Percentiles rank a stretch among this genome's conserved stretches.
phyloP scores from a whole-genome alignment of 257 asterid genomes.

The Solanum piurae region DNA sequence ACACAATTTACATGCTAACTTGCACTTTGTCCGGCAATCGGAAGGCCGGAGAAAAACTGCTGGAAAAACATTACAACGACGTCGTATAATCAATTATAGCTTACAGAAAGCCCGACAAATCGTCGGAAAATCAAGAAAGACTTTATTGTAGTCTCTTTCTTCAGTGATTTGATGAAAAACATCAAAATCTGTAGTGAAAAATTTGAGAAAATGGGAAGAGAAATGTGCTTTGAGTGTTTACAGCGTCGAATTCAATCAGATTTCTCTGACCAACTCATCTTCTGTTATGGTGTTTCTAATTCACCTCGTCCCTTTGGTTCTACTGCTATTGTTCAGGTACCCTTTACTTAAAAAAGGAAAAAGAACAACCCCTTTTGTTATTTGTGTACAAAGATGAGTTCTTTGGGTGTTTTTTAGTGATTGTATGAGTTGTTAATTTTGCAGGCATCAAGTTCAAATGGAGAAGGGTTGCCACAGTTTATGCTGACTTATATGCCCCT shows the following conservation, averaged over 20 bases:
- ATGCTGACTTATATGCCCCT: conserved; percentile 42
- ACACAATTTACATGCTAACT: neutral
- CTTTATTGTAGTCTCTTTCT: neutral
- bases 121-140: neutral
- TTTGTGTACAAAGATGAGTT: neutral
- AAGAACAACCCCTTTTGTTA: neutral
- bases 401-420: neutral
- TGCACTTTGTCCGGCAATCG: neutral
- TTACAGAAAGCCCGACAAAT: neutral
- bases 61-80: neutral
- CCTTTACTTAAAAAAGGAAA: neutral
- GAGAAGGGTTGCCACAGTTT: conserved; percentile 40
- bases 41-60: neutral
- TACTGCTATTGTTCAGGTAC: conserved; percentile 68
- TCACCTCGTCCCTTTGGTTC: conserved; percentile 69
- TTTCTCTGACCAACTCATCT: conserved; percentile 41
- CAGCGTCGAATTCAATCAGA: conserved; percentile 59
- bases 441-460: conserved; percentile 41
- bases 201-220: conserved; percentile 11
- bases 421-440: neutral
- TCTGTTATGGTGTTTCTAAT: conserved; percentile 53
- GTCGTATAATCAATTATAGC: neutral
- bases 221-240: conserved; percentile 73
- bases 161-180: neutral
- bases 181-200: neutral